Evolutionary conservation across 345 rosid genomes (phyloP).

Genomic region (Citrus sinensis): DVS_A1.0 CM039169.1:14726501-14727000

Average conservation of each 20-base stretch:
- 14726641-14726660: background rate
- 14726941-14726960: conserved; percentile 87
- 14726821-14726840: background rate
- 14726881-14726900: conserved; percentile 91
- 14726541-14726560: background rate
- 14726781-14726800: background rate
- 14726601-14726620: background rate
- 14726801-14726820: background rate
- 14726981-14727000: too few relatives aligned
- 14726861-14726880: conserved; percentile 86
- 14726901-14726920: conserved; percentile 99
- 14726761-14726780: background rate
- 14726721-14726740: background rate
- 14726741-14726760: background rate
- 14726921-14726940: conserved; percentile 98
- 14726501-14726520: background rate
- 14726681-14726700: background rate
- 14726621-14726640: background rate
- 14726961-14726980: too few relatives aligned
- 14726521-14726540: background rate
- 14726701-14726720: background rate
- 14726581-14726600: background rate
- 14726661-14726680: background rate
- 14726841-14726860: background rate
- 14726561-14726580: background rate